phyloP scores from a whole-genome alignment of 805 yeast species.

The Candida tammaniensis region DNA sequence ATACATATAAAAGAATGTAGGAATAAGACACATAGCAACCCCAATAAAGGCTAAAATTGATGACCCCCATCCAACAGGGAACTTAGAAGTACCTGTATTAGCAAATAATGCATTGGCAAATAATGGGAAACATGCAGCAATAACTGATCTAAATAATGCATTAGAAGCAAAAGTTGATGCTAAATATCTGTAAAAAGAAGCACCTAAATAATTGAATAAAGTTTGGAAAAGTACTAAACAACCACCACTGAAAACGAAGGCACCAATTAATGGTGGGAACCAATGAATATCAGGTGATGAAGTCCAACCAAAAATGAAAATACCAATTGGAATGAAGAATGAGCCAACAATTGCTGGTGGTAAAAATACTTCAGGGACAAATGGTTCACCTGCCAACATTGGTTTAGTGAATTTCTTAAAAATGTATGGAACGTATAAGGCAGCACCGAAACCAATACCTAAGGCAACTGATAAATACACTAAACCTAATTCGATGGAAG shows the following conservation, averaged over 20 bases:
- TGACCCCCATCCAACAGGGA: slow-evolving; percentile 61
- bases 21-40: slow-evolving; percentile 43
- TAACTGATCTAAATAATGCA: slow-evolving; percentile 43
- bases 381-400: slow-evolving; percentile 19
- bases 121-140: slow-evolving; percentile 62
- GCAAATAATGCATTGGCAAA: slow-evolving; percentile 61
- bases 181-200: slow-evolving; percentile 46
- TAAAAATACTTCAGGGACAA: slow-evolving; percentile 42
- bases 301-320: slow-evolving; percentile 52
- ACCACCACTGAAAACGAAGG: slow-evolving; percentile 36
- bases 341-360: slow-evolving; percentile 41
- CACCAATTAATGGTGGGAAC: slow-evolving; percentile 49
- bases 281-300: slow-evolving; percentile 41
- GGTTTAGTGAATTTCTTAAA: slow-evolving; percentile 22
- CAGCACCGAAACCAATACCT: slow-evolving; percentile 43
- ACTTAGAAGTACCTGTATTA: slow-evolving; percentile 46
- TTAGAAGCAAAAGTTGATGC: slow-evolving; percentile 63
- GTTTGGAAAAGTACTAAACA: slow-evolving; percentile 51
- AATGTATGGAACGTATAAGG: slow-evolving; percentile 25
- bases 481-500: slow-evolving; percentile 45
- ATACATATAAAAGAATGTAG: slow-evolving; percentile 39
- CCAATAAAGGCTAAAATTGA: slow-evolving; percentile 44
- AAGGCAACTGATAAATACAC: slow-evolving; percentile 46
- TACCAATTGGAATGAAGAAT: slow-evolving; percentile 39
- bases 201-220: slow-evolving; percentile 47